A percentile compares a stretch with the other conserved stretches of the same genome.
Evolutionary conservation across 768 basidiomycete genomes (phyloP).

Genomic region (Scleroderma citrinum): DNA sequence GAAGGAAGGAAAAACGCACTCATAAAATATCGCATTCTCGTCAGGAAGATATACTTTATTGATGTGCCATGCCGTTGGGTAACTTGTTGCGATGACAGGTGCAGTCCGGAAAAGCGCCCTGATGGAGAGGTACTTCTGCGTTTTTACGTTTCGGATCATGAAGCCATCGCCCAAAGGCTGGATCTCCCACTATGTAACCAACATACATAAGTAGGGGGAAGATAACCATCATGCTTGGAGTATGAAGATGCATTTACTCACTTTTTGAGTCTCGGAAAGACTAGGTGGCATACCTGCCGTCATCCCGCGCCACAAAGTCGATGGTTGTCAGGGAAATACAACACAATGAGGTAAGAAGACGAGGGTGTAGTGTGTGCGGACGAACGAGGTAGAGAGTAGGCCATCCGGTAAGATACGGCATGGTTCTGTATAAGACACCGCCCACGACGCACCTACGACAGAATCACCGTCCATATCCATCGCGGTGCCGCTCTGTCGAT

Average conservation of each 20-base stretch:
- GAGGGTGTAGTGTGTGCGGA: neutral
- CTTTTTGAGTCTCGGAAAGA: neutral
- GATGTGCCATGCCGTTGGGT: neutral
- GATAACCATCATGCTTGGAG: no score
- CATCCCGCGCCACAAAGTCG: neutral
- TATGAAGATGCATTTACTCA: neutral
- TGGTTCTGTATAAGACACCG: neutral
- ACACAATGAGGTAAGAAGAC: neutral
- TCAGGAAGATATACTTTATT: constrained; percentile 1
- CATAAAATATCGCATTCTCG: constrained; percentile 1
- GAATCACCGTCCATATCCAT: neutral
- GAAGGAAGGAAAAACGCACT: neutral
- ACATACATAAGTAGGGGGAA: neutral
- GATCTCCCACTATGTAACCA: neutral
- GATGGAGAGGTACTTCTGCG: constrained; percentile 1
- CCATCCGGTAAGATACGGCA: neutral
- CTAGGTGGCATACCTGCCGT: neutral
- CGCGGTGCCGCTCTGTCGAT: constrained; percentile 1
- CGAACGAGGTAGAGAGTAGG: neutral
- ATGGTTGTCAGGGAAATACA: neutral
- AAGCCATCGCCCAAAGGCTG: neutral
- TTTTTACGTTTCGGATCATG: constrained; percentile 1
- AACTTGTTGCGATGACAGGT: neutral
- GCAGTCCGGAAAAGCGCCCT: neutral
- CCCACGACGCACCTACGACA: neutral